These are phyloP conservation scores for Picea glauca DNA, from an alignment of 75 land plant species.

Conservation along the genomic window DNA sequence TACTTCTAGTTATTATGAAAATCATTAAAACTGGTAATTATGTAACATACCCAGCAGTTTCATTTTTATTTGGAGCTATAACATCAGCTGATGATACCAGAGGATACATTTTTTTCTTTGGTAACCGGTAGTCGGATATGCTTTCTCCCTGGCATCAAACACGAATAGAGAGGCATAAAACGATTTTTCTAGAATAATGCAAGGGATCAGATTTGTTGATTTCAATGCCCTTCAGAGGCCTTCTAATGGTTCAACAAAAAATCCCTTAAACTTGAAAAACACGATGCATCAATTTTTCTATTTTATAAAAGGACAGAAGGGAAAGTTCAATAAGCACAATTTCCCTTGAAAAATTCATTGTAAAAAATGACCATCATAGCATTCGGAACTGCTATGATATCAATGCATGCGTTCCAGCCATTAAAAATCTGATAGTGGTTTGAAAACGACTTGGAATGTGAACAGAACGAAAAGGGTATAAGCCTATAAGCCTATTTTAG, in stretches of 20 bases:
- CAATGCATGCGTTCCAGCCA: no score
- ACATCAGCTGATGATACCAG: slow-evolving; percentile 22
- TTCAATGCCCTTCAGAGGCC: not conserved
- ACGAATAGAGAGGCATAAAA: not conserved
- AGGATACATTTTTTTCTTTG: slow-evolving; percentile 17
- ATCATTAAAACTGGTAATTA: not conserved
- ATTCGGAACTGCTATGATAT: no score
- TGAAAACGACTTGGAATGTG: no score
- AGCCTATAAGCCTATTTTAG: no score
- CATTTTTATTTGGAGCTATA: slow-evolving; percentile 8
- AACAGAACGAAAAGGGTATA: no score
- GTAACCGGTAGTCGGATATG: slow-evolving; percentile 3
- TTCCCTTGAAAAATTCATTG: no score
- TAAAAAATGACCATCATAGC: no score
- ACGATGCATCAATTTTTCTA: not conserved
- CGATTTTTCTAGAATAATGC: not conserved
- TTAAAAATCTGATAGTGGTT: no score
- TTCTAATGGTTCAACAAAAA: not conserved
- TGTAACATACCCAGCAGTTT: slow-evolving; percentile 16
- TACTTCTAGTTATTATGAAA: not conserved
- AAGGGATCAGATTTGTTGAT: not conserved
- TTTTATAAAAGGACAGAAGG: no score
- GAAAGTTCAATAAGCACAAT: no score
- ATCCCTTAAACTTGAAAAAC: not conserved
- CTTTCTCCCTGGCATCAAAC: slow-evolving; percentile 18